Conservation (phyloP, 2,329 filamentous ascomycete species). For the Peltaster fructicola region DNA sequence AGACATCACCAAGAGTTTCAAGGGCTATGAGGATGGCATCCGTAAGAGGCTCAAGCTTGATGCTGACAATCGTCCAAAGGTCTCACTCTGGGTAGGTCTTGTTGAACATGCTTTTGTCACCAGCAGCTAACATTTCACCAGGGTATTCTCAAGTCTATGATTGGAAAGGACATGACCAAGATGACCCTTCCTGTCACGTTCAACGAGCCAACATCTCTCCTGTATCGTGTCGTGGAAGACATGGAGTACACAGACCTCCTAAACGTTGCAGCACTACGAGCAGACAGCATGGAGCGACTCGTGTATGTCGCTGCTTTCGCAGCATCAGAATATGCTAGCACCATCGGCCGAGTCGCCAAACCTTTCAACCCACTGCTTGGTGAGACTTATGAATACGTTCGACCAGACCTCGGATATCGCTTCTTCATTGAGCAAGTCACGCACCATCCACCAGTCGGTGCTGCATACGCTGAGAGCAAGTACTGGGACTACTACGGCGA, state of each 20-base stretch:
- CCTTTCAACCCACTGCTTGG: constrained; percentile 94
- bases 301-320: constrained; percentile 93
- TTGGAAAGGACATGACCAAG: constrained; percentile 99
- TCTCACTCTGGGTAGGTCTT: constrained; percentile 75
- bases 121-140: constrained; percentile 24
- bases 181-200: constrained; percentile 98
- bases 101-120: background rate
- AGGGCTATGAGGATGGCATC: constrained; percentile 80
- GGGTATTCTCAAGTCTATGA: constrained; percentile 98
- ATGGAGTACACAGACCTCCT: constrained; percentile 95
- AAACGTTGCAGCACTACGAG: constrained; percentile 68
- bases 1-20: constrained; percentile 63
- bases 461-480: constrained; percentile 78
- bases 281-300: constrained; percentile 77
- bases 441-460: constrained; percentile 88
- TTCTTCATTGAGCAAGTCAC: constrained; percentile 98
- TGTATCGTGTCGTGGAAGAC: constrained; percentile 90
- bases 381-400: constrained; percentile 90
- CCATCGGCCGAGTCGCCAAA: constrained; percentile 90
- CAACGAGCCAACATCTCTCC: constrained; percentile 89
- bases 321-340: constrained; percentile 90
- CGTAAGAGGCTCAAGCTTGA: constrained; percentile 71
- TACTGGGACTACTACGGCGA: constrained; percentile 96
- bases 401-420: constrained; percentile 91
- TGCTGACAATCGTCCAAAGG: constrained; percentile 78